phyloP scores from a whole-genome alignment of 164 flowering plant genomes.

The Akebia trifoliata region DNA sequence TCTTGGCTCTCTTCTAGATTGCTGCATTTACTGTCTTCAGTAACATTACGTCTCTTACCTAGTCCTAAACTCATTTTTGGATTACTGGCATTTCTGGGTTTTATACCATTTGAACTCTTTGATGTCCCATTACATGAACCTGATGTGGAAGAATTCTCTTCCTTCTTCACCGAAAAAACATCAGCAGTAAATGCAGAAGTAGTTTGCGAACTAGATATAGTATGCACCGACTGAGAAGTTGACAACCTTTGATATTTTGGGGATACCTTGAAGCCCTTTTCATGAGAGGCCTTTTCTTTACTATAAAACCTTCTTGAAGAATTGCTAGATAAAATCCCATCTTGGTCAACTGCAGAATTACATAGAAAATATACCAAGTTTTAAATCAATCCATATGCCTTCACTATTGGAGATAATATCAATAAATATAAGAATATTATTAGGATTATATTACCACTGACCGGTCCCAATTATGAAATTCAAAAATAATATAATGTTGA shows the following conservation, averaged over 20 bases:
- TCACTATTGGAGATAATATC: background rate
- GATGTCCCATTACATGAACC: slow-evolving; percentile 36
- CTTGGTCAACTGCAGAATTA: slow-evolving; percentile 32
- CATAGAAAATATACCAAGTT: background rate
- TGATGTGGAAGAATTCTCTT: slow-evolving; percentile 39
- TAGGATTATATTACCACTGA: background rate
- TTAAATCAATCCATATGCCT: background rate
- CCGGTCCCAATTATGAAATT: background rate
- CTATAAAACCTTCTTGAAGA: slow-evolving; percentile 29
- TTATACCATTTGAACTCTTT: slow-evolving; percentile 25
- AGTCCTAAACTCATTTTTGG: slow-evolving; percentile 26
- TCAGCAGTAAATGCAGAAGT: slow-evolving; percentile 29
- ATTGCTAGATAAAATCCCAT: slow-evolving; percentile 25
- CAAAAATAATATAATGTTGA: background rate
- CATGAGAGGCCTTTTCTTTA: slow-evolving; percentile 24
- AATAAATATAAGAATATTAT: background rate
- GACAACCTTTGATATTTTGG: slow-evolving; percentile 31
- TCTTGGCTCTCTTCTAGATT: slow-evolving; percentile 55
- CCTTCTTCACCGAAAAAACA: slow-evolving; percentile 25
- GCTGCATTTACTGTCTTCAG: slow-evolving; percentile 21
- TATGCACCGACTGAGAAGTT: slow-evolving; percentile 18
- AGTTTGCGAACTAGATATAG: slow-evolving; percentile 37
- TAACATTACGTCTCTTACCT: slow-evolving; percentile 19
- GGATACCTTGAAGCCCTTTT: slow-evolving; percentile 26
- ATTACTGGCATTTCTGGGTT: slow-evolving; percentile 14